A percentile compares a stretch with the other conserved stretches of the same genome.
Evolutionary conservation across 2,329 filamentous ascomycete species (phyloP).

Genomic region (Colletotrichum sp.): DNA sequence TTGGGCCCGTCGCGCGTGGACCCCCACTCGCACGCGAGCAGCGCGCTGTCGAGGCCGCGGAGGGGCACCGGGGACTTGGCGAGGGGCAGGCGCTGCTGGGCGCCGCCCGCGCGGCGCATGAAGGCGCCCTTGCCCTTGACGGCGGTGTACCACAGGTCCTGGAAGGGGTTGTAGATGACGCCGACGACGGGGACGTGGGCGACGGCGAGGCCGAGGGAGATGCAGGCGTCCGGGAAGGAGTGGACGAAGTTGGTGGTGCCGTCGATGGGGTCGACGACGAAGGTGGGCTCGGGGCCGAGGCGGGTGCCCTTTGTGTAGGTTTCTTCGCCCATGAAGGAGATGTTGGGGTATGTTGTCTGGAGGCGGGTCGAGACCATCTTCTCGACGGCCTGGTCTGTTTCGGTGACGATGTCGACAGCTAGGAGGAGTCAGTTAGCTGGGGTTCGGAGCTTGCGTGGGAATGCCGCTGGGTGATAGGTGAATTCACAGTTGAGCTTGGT

Average conservation of each 20-base stretch:
- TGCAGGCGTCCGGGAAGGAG: constrained; percentile 74
- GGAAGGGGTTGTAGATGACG: constrained; percentile 82
- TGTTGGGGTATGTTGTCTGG: constrained; percentile 55
- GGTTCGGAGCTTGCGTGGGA: no score
- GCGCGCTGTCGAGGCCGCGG: constrained; percentile 61
- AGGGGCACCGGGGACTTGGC: constrained; percentile 59
- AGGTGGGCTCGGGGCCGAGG: constrained; percentile 72
- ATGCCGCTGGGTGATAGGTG: neutral
- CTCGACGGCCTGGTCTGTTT: constrained; percentile 71
- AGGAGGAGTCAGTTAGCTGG: neutral
- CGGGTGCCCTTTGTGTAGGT: constrained; percentile 71
- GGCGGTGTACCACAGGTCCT: constrained; percentile 70
- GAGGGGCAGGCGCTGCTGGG: constrained; percentile 43
- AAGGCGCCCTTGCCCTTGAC: constrained; percentile 72
- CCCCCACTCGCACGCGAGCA: constrained; percentile 79
- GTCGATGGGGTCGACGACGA: constrained; percentile 84
- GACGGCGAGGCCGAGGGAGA: constrained; percentile 76
- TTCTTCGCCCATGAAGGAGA: constrained; percentile 77
- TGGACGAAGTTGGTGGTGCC: constrained; percentile 85
- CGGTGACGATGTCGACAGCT: constrained; percentile 74
- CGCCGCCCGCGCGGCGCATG: constrained; percentile 49
- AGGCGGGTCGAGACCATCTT: constrained; percentile 62
- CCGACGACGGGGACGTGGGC: constrained; percentile 68
- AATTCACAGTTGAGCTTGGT: constrained; percentile 69
- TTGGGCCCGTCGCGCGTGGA: constrained; percentile 71